phyloP scores from a whole-genome alignment of 2,329 filamentous ascomycete species.

The Microdochium paspali region DNA sequence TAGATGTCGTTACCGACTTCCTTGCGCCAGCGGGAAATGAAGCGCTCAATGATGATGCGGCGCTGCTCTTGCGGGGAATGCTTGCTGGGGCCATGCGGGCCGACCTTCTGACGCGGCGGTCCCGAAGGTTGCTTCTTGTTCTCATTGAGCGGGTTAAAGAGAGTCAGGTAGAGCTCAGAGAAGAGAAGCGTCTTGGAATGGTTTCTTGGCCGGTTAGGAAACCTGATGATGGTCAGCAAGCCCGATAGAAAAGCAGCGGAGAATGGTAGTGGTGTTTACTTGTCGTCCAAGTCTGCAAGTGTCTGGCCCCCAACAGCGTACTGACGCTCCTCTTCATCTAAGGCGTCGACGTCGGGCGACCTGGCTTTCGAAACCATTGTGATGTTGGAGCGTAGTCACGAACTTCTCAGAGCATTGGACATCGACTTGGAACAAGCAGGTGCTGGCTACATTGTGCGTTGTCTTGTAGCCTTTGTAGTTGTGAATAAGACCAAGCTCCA shows the following conservation, averaged over 20 bases:
- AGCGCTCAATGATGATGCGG: constrained; percentile 72
- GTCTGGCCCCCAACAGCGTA: constrained; percentile 31
- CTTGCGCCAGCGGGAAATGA: constrained; percentile 77
- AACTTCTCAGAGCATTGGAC: too few species aligned
- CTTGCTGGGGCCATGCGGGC: constrained; percentile 34
- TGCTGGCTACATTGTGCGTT: too few species aligned
- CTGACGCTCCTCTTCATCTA: constrained; percentile 41
- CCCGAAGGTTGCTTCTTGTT: constrained; percentile 64
- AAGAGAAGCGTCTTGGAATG: constrained; percentile 73
- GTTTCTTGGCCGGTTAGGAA: constrained; percentile 75
- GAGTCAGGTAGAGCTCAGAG: constrained; percentile 61
- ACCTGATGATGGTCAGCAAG: constrained; percentile 39
- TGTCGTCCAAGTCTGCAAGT: constrained; percentile 32
- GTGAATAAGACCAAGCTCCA: too few species aligned
- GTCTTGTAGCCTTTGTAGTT: too few species aligned
- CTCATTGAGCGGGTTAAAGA: constrained; percentile 75
- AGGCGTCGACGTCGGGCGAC: constrained; percentile 27
- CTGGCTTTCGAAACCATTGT: constrained; percentile 12
- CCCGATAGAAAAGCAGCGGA: too few species aligned
- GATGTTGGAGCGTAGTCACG: background rate
- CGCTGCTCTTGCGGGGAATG: constrained; percentile 69
- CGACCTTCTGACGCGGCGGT: background rate
- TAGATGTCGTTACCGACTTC: constrained; percentile 91
- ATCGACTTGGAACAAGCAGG: too few species aligned
- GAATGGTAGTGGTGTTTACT: too few species aligned